Percentiles rank a stretch among this genome's conserved stretches.
Conservation (phyloP, 352 stramenopile genomes). For the Phytopythium kandeliae region DNA sequence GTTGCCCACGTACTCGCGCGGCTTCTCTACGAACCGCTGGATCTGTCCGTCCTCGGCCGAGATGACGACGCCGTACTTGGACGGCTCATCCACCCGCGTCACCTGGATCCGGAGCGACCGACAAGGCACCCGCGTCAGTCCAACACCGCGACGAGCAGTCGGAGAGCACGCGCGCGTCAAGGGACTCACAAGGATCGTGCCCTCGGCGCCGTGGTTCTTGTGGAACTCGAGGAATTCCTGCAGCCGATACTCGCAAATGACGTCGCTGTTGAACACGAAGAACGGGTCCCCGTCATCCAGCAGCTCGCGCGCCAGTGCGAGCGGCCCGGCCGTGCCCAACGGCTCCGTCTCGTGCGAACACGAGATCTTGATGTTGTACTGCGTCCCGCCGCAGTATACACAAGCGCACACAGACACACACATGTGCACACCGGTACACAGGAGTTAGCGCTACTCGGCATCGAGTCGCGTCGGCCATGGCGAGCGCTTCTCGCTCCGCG, state of each 20-base stretch:
- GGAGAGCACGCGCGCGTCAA: too few species aligned
- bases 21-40: constrained; percentile 88
- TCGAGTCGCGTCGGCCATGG: too few species aligned
- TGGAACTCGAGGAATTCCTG: constrained; percentile 80
- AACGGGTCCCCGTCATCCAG: constrained; percentile 84
- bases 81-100: constrained; percentile 83
- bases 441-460: too few species aligned
- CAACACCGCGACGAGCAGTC: too few species aligned
- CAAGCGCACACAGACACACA: too few species aligned
- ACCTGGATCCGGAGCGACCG: constrained; percentile 18
- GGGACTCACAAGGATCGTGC: constrained; percentile 73
- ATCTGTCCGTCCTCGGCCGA: constrained; percentile 75
- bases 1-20: constrained; percentile 85
- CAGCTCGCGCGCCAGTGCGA: constrained; percentile 77
- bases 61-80: constrained; percentile 88
- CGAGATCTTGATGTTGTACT: constrained; percentile 89
- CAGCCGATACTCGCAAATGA: constrained; percentile 83
- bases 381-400: too few species aligned
- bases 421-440: too few species aligned
- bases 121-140: constrained; percentile 7
- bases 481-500: too few species aligned
- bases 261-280: constrained; percentile 90
- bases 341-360: constrained; percentile 85
- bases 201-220: constrained; percentile 66
- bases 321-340: constrained; percentile 73